Conservation (phyloP, 2,329 filamentous ascomycete genomes). For the Chaetomium globosum region DNA sequence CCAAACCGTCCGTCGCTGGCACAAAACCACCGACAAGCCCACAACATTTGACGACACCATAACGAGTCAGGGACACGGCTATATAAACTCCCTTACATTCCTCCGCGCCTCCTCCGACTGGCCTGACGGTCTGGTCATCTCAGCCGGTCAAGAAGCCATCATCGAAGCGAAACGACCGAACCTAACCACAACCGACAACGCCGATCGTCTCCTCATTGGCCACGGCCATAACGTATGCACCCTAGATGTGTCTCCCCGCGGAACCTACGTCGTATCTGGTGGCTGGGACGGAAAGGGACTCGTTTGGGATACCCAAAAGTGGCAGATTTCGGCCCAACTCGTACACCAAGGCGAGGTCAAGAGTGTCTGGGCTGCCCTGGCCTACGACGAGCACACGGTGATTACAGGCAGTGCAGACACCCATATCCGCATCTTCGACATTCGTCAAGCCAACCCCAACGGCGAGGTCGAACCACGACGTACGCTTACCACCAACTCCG, state of each 20-base stretch:
- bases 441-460: constrained; percentile 60
- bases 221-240: constrained; percentile 88
- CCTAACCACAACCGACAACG: constrained; percentile 69
- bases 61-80: constrained; percentile 76
- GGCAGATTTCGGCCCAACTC: constrained; percentile 74
- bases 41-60: constrained; percentile 77
- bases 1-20: constrained; percentile 86
- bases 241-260: constrained; percentile 74
- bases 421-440: constrained; percentile 79
- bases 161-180: constrained; percentile 83
- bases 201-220: constrained; percentile 82
- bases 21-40: constrained; percentile 59
- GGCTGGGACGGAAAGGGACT: constrained; percentile 91
- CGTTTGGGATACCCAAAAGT: constrained; percentile 82
- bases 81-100: constrained; percentile 83
- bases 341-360: constrained; percentile 66
- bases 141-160: constrained; percentile 87
- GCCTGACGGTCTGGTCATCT: constrained; percentile 79
- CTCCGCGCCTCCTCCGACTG: constrained; percentile 68
- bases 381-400: constrained; percentile 76
- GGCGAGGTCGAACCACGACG: constrained; percentile 56
- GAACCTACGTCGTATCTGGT: constrained; percentile 79
- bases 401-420: constrained; percentile 94
- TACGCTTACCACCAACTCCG: constrained; percentile 70
- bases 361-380: constrained; percentile 89